These are phyloP conservation scores for Zygosaccharomyces bailii DNA, from an alignment of 805 yeast species.

Conservation along the genomic window DNA sequence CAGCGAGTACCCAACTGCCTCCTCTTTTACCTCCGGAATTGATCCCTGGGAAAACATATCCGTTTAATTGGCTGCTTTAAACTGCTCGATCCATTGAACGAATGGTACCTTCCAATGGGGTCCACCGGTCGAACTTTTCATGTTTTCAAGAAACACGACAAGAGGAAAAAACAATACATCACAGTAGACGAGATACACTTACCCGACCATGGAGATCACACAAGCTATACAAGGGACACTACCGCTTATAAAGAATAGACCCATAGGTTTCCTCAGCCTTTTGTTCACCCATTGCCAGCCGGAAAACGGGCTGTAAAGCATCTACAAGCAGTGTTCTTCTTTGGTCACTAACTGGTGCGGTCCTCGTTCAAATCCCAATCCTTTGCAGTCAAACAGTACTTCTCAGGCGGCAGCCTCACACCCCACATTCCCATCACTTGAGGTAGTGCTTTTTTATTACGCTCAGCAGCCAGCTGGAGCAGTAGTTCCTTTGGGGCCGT, in stretches of 20 bases:
- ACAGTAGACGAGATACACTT: not conserved
- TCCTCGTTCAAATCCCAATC: conserved; percentile 27
- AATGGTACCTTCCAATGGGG: not conserved
- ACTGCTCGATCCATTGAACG: not conserved
- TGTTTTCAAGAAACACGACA: not conserved
- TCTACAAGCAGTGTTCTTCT: too few species aligned
- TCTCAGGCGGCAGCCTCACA: conserved; percentile 92
- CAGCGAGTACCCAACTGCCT: conserved; percentile 54
- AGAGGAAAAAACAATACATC: not conserved
- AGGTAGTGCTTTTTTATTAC: conserved; percentile 86
- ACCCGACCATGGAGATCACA: not conserved
- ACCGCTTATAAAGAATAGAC: too few species aligned
- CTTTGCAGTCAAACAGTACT: conserved; percentile 81
- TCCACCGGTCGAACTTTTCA: not conserved
- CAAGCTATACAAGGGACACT: not conserved
- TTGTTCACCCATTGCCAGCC: too few species aligned
- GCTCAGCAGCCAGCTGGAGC: conserved; percentile 85
- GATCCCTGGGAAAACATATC: conserved; percentile 51
- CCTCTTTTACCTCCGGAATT: conserved; percentile 63
- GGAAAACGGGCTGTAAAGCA: too few species aligned
- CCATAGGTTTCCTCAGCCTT: too few species aligned
- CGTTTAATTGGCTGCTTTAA: not conserved
- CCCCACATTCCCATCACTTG: conserved; percentile 91
- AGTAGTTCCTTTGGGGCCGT: conserved; percentile 85
- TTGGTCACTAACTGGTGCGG: conserved; percentile 5